Evolutionary conservation across 2,329 filamentous ascomycete genomes (phyloP), one percentile per base, ranked within the genome.

Genomic region (Cladophialophora immunda): DNA sequence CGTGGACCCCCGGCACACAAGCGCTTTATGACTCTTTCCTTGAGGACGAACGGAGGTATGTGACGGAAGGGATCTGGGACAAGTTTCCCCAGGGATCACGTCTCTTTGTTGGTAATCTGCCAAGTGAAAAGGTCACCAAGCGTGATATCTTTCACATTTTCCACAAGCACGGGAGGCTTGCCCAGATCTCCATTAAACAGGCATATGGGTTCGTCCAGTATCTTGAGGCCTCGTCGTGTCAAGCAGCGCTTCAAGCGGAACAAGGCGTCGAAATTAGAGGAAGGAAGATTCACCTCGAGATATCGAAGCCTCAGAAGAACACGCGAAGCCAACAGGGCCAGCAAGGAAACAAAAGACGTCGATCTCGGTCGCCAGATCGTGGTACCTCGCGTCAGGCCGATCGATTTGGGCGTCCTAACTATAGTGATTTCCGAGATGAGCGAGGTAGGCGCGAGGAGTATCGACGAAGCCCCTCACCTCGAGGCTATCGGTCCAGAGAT

Each of bases 181-280:
- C 94, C 1, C 95, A 99, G 77, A 95, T 98, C 67, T 97, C 93
- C 0, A 92, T 98, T 73, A 98, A 98, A 79, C 93, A 95, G 71
- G 94, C 94, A 1, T 98, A 97, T 79, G 95, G 95, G 1, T 99
- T 98, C 76, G 93, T 98, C 38, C 95, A 98, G 77, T 99, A 96
- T 72, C 86, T 97, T 71, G 90, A 92, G 32, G 82, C 89, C 3
- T 84, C 86, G 2, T 90, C 94, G 75, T 97, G 93, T 70, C 84
- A 86, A 64, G 84, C 85, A 54, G 94, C 94, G 4, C 85, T 98
- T 73, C 84, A 91, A 38, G 85, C 85, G 38, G 89, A 97, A 68
- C 92, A 98, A 78, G 93, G 92, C 9, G 86, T 88, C 47, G 87
- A 93, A 70, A 88, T 98, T 41, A 88, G 92, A 75, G 94, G 94